Conservation (phyloP, 169 alveolate genomes). For the Plasmodium reichenowi region DNA sequence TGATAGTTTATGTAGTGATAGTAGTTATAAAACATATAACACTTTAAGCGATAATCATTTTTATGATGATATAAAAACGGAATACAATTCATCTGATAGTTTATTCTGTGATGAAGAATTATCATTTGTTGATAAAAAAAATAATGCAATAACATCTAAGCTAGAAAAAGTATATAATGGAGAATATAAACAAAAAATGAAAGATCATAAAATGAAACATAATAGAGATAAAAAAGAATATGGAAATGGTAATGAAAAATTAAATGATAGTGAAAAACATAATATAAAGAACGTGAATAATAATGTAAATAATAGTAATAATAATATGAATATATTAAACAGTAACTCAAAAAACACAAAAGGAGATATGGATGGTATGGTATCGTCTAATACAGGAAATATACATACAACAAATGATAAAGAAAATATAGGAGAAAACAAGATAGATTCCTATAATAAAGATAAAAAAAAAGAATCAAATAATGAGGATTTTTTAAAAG, state of each 20-base stretch:
- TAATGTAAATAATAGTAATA: no score
- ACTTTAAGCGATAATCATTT: slow-evolving; percentile 63
- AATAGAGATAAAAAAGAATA: background rate
- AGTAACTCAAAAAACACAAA: background rate
- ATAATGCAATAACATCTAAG: background rate
- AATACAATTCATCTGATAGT: slow-evolving; percentile 62
- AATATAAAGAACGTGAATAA: background rate
- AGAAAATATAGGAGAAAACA: background rate
- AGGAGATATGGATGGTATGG: no score
- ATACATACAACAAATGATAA: background rate
- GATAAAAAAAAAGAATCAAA: background rate
- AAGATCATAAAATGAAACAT: no score
- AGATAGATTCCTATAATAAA: background rate
- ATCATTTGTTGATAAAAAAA: slow-evolving; percentile 35
- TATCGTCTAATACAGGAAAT: no score
- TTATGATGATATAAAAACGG: slow-evolving; percentile 63
- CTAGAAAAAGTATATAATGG: slow-evolving; percentile 29
- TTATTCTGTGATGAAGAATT: slow-evolving; percentile 46
- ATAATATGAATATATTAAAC: background rate
- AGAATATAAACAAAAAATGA: background rate
- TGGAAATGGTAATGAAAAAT: background rate
- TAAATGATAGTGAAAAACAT: background rate
- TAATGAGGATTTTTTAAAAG: slow-evolving; percentile 13
- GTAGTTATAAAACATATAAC: slow-evolving; percentile 47
- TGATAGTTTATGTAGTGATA: slow-evolving; percentile 31